Evolutionary conservation across 2,329 filamentous ascomycete species (phyloP), one percentile per base, ranked within the genome.

Genomic region (Fusarium pseudonygamai): DNA sequence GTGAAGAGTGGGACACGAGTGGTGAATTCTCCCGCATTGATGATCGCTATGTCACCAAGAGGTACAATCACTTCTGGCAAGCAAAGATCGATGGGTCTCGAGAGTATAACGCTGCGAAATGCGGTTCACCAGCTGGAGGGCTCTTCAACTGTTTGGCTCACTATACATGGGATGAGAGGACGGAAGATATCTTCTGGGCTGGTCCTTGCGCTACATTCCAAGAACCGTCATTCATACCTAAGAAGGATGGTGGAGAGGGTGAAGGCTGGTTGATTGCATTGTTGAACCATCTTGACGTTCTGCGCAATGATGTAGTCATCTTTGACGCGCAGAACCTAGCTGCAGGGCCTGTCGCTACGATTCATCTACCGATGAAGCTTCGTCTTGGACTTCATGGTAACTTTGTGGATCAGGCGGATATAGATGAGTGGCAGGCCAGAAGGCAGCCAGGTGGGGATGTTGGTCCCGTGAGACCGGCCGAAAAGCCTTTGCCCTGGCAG

Each of bases 51-150:
- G 46, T 64, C 16, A 60, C 67, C 0, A 69, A 69, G 26, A 62
- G 26, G 20, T 70, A 70, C n/a, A 58, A 22, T 22, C 64, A 69
- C 11, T 69, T 70, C 13, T 70, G 64, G 59, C 64, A 69, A 22
- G 15, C 67, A 0, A 67, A 59, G 26, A 70, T 70, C 6, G 67
- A 70, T 4, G 28, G 58, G 1, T n/a, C 59, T 0, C 58, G 52
- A 1, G 59, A 43, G 5, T 63, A 69, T 9, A 55, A 67, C 22
- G 67, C 67, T 4, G 43, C 34, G 0, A 59, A 37, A 2, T 50
- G 43, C 5, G 42, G 42, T 3, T 50, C 42, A 11, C 56, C 56
- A 3, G 53, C 39, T 26, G 67, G 67, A 9, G 64, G 64, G 0
- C 50, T 70, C 5, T 70, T 67, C 26, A 70, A 70, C 15, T 60